Evolutionary conservation across 2,329 filamentous ascomycete genomes (phyloP).

Genomic region (Fusarium verticillioides): DNA sequence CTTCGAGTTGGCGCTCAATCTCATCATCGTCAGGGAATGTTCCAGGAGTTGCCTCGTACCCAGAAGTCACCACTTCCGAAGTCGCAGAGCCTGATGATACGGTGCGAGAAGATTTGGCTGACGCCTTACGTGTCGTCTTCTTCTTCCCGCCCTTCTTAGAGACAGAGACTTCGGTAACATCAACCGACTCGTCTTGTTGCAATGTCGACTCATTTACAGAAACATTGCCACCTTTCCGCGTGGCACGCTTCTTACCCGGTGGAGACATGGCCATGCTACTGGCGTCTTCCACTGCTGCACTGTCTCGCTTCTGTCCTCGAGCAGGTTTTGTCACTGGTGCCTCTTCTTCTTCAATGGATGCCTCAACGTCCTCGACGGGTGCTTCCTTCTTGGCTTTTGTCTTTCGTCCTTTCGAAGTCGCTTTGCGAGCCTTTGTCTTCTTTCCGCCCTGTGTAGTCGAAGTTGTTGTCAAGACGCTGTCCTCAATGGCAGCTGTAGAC

Average conservation of each 20-base stretch:
- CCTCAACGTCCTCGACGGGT: constrained; percentile 56
- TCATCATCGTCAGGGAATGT: constrained; percentile 69
- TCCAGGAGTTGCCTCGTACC: constrained; percentile 53
- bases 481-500: constrained; percentile 62
- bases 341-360: constrained; percentile 38
- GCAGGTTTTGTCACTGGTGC: constrained; percentile 49
- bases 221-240: constrained; percentile 61
- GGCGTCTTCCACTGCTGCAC: constrained; percentile 66
- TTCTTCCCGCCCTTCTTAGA: constrained; percentile 45
- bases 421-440: constrained; percentile 69
- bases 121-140: constrained; percentile 57
- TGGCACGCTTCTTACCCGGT: constrained; percentile 69
- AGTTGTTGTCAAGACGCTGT: constrained; percentile 68
- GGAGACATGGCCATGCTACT: constrained; percentile 54
- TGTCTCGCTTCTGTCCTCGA: constrained; percentile 71
- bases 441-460: constrained; percentile 68
- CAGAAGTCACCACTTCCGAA: constrained; percentile 63
- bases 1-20: constrained; percentile 72
- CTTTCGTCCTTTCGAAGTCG: constrained; percentile 43
- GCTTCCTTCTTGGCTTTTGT: constrained; percentile 64
- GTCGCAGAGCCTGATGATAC: constrained; percentile 62
- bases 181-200: constrained; percentile 54
- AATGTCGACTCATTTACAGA: constrained; percentile 53
- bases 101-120: constrained; percentile 49
- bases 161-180: constrained; percentile 52